Evolutionary conservation across 805 yeast species (phyloP).

Genomic region (Deakozyma indianensis): DNA sequence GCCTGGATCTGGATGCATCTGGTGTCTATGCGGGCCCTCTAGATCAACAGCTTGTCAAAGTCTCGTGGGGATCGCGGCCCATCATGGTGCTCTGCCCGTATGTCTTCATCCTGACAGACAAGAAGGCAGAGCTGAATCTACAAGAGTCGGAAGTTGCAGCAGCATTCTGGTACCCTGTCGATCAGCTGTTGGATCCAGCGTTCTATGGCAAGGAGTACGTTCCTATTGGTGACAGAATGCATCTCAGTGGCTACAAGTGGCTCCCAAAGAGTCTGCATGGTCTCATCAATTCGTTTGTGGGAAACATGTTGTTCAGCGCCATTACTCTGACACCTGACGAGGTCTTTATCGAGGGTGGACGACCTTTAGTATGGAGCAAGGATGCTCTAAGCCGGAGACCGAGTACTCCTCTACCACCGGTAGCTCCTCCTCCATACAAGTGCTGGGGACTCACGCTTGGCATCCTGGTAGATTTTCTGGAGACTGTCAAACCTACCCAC

Average conservation of each 20-base stretch:
- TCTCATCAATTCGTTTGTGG: conserved; percentile 9
- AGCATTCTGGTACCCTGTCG: conserved; percentile 24
- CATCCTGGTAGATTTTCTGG: conserved; percentile 19
- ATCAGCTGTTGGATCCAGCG: conserved; percentile 11
- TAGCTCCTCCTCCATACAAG: conserved; percentile 14
- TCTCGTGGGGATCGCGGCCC: conserved; percentile 19
- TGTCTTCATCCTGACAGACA: conserved; percentile 17
- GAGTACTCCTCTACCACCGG: conserved; percentile 1
- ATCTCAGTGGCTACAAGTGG: conserved; percentile 5
- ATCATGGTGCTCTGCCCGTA: conserved; percentile 23
- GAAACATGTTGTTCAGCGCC: conserved; percentile 18
- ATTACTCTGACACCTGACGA: conserved; percentile 11
- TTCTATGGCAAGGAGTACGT: conserved; percentile 9
- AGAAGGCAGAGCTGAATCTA: conserved; percentile 11
- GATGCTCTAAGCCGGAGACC: not conserved
- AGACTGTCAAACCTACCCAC: conserved; percentile 12
- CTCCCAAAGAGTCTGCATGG: conserved; percentile 5
- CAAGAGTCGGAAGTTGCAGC: conserved; percentile 23
- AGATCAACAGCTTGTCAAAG: conserved; percentile 21
- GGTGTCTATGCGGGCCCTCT: conserved; percentile 21
- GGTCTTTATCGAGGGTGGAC: conserved; percentile 2
- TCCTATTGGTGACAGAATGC: conserved; percentile 13
- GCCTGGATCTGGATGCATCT: conserved; percentile 18
- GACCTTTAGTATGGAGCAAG: conserved; percentile 1
- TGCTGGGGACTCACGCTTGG: conserved; percentile 27